Evolutionary conservation across 768 basidiomycete genomes (phyloP).

Genomic region (Mycena crocata): DNA sequence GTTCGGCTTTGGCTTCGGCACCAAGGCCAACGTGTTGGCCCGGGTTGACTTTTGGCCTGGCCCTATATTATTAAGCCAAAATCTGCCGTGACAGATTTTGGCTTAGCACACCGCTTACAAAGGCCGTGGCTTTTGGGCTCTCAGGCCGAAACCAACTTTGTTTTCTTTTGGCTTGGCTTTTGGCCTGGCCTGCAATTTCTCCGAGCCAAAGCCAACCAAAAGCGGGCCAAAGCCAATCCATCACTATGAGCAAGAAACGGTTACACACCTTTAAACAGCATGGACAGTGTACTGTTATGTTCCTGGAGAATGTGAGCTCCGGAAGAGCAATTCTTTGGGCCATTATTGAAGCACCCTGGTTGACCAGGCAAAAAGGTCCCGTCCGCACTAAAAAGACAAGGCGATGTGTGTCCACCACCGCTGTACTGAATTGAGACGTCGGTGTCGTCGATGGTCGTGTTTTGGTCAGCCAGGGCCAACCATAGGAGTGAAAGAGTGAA

Average conservation of each 20-base stretch:
- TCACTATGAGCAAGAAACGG: background rate
- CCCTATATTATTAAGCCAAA: too few species aligned
- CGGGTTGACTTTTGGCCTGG: too few species aligned
- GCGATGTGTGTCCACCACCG: slow-evolving; percentile 35
- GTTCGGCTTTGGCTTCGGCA: too few species aligned
- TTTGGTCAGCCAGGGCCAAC: slow-evolving; percentile 27
- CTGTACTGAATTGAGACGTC: slow-evolving; percentile 33
- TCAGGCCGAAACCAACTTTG: too few species aligned
- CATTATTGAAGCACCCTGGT: slow-evolving; percentile 36
- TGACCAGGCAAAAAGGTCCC: slow-evolving; percentile 14
- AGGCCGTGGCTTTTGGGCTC: too few species aligned
- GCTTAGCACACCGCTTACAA: too few species aligned
- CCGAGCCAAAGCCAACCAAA: too few species aligned
- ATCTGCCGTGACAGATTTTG: too few species aligned
- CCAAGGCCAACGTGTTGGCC: too few species aligned
- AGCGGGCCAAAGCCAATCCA: too few species aligned
- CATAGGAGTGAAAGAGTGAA: background rate
- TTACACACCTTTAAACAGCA: slow-evolving; percentile 38
- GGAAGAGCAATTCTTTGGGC: slow-evolving; percentile 32
- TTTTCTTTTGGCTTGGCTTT: too few species aligned
- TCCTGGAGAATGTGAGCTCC: slow-evolving; percentile 35
- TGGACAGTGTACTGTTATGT: slow-evolving; percentile 34
- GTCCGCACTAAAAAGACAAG: slow-evolving; percentile 13
- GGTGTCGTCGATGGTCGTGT: slow-evolving; percentile 40
- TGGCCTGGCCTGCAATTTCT: too few species aligned